Percentiles rank a stretch among this genome's conserved stretches.
Evolutionary conservation across 305 asterid genomes (phyloP).

Genomic region (Fraxinus sp.): DNA sequence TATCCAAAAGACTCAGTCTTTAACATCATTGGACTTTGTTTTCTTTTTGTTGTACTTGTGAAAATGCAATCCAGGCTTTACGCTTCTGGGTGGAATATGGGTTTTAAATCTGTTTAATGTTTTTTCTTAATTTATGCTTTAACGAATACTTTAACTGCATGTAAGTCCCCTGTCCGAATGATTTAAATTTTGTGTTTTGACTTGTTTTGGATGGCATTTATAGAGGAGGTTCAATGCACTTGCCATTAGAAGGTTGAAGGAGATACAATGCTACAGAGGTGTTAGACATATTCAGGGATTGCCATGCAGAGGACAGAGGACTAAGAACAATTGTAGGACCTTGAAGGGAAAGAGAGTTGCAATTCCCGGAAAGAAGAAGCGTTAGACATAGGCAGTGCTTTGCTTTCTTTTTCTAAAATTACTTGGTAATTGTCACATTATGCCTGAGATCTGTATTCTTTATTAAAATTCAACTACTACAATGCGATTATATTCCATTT

Average conservation of each 20-base stretch:
- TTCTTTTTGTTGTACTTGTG: background rate
- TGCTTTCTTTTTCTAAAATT: conserved; percentile 15
- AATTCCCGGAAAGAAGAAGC: conserved; percentile 90
- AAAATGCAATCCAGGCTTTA: background rate
- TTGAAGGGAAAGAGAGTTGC: conserved; percentile 88
- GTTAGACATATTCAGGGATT: conserved; percentile 81
- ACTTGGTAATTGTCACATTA: conserved; percentile 12
- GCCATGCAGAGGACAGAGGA: conserved; percentile 95
- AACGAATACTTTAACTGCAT: background rate
- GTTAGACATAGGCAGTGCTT: conserved; percentile 19
- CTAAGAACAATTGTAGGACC: conserved; percentile 92
- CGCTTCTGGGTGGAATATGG: background rate
- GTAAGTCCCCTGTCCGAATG: background rate
- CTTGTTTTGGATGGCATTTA: conserved; percentile 9
- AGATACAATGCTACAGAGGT: conserved; percentile 94
- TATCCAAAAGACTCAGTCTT: background rate
- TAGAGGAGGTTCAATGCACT: conserved; percentile 91
- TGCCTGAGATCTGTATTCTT: too few relatives aligned
- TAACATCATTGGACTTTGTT: background rate
- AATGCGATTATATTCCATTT: background rate
- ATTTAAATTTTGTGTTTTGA: background rate
- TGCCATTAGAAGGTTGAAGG: conserved; percentile 83
- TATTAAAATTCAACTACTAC: background rate
- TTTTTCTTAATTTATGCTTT: background rate
- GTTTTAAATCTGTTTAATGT: background rate